phyloP scores from a whole-genome alignment of 2,329 filamentous ascomycete species.

The Davidsoniella eucalypti region DNA sequence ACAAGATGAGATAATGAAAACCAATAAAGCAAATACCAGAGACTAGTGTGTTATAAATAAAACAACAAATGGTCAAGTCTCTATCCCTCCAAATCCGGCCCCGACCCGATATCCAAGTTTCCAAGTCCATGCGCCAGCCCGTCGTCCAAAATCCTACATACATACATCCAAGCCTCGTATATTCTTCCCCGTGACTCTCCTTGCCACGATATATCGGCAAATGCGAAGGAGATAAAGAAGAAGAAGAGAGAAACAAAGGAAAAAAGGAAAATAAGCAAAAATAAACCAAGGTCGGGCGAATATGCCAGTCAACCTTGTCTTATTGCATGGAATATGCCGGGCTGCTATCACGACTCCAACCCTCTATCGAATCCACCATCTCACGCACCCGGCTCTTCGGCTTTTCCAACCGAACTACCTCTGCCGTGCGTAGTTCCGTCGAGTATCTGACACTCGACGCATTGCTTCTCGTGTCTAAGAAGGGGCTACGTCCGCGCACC shows the following conservation, averaged over 20 bases:
- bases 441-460: constrained; percentile 6
- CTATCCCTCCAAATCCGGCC: neutral
- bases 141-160: no score
- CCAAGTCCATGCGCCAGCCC: no score
- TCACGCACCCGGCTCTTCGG: constrained; percentile 31
- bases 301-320: neutral
- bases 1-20: no score
- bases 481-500: constrained; percentile 7
- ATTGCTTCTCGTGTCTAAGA: constrained; percentile 5
- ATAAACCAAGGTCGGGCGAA: neutral
- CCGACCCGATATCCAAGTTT: neutral
- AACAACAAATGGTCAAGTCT: no score
- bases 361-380: constrained; percentile 41
- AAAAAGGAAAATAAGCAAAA: constrained; percentile 5
- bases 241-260: neutral
- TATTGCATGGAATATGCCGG: constrained; percentile 16
- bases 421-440: constrained; percentile 22
- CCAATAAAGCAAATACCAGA: neutral
- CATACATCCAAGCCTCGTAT: no score
- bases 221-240: neutral
- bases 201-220: no score
- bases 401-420: constrained; percentile 28
- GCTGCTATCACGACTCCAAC: constrained; percentile 26
- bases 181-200: no score
- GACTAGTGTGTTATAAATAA: neutral